phyloP scores from a whole-genome alignment of 164 flowering plant species.

The Dillenia turbinata region DNA sequence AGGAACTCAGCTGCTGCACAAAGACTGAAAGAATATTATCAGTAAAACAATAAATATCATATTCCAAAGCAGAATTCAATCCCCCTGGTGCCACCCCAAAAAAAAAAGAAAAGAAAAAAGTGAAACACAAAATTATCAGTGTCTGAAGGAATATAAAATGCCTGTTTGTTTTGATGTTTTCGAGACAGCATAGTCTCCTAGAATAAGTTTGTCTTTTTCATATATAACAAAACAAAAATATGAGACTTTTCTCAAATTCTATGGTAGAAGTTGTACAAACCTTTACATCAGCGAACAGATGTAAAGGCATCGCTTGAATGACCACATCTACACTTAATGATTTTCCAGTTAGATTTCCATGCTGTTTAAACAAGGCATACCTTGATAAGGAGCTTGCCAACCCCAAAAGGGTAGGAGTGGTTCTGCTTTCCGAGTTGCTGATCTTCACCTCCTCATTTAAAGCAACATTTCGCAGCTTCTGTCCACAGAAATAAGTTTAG shows the following conservation, averaged over 20 bases:
- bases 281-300: background rate
- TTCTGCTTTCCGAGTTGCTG: constrained; percentile 20
- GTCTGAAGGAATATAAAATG: too few relatives aligned
- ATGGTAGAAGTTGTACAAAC: too few relatives aligned
- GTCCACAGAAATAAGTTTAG: constrained; percentile 11
- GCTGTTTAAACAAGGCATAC: constrained; percentile 22
- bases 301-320: constrained; percentile 2
- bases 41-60: background rate
- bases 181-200: too few relatives aligned
- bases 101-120: background rate
- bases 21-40: constrained; percentile 38
- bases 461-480: constrained; percentile 71
- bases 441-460: constrained; percentile 69
- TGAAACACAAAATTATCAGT: too few relatives aligned
- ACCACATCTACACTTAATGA: background rate
- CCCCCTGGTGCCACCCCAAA: background rate
- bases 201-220: too few relatives aligned
- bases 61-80: too few relatives aligned
- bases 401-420: constrained; percentile 65
- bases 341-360: background rate
- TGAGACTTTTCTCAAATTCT: too few relatives aligned
- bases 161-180: too few relatives aligned
- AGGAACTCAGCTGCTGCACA: constrained; percentile 85
- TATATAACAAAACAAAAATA: too few relatives aligned
- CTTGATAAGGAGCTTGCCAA: constrained; percentile 65